A percentile compares a stretch with the other conserved stretches of the same genome.
These are phyloP conservation scores for Talaromyces trachyspermus DNA, from an alignment of 495 filamentous ascomycete species.

Conservation along the genomic window DNA sequence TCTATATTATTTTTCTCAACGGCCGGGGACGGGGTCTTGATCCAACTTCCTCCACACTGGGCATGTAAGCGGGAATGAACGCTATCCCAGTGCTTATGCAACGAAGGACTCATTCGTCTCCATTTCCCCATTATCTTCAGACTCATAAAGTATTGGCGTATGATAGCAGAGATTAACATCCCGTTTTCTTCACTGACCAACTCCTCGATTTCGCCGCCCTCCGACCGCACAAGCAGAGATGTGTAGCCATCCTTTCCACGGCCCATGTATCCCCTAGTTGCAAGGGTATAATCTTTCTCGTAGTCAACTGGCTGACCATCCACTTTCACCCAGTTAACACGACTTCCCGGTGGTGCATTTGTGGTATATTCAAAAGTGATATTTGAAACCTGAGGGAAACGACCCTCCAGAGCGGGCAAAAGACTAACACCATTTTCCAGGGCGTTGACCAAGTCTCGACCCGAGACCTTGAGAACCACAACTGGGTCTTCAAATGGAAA, in stretches of 20 bases:
- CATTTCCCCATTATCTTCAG: conserved; percentile 72
- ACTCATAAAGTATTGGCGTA: conserved; percentile 84
- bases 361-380: conserved; percentile 67
- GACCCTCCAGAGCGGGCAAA: conserved; percentile 75
- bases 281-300: conserved; percentile 55
- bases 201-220: conserved; percentile 67
- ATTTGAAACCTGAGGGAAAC: conserved; percentile 69
- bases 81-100: conserved; percentile 53
- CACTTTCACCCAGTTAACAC: conserved; percentile 57
- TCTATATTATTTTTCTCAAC: conserved; percentile 18
- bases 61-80: conserved; percentile 49
- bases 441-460: conserved; percentile 61
- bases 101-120: conserved; percentile 52
- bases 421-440: conserved; percentile 75
- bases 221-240: conserved; percentile 58
- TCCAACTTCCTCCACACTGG: conserved; percentile 20
- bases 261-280: conserved; percentile 78
- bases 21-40: conserved; percentile 25
- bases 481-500: conserved; percentile 93
- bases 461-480: conserved; percentile 62
- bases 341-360: conserved; percentile 44
- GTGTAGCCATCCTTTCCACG: conserved; percentile 81
- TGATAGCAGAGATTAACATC: conserved; percentile 71
- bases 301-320: conserved; percentile 50
- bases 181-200: conserved; percentile 80